phyloP scores from a whole-genome alignment of 208 protist genomes.

The Acanthamoeba culbertsoni region DNA sequence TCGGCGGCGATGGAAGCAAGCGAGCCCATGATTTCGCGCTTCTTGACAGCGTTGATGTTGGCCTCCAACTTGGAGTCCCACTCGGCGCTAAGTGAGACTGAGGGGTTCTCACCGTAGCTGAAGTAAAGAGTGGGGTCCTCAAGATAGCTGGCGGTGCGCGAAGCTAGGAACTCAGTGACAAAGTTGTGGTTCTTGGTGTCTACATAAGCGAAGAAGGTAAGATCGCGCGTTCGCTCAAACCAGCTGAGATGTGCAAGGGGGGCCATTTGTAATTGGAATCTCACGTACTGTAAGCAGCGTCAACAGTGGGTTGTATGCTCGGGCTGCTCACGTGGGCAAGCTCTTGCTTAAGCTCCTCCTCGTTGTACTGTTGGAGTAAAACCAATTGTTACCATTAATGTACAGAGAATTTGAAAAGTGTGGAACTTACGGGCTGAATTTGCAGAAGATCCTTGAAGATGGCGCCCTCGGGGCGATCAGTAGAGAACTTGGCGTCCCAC shows the following conservation, averaged over 20 bases:
- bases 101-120: conserved; percentile 36
- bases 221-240: no score
- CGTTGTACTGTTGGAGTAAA: background rate
- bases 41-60: background rate
- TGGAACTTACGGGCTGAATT: background rate
- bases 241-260: no score
- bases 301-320: background rate
- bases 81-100: background rate
- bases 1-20: background rate
- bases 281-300: background rate
- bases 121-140: conserved; percentile 39
- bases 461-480: background rate
- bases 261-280: no score
- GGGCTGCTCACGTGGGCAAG: background rate
- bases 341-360: background rate
- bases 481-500: background rate
- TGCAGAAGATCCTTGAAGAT: conserved; percentile 4
- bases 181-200: conserved; percentile 42
- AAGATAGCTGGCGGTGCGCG: conserved; percentile 27
- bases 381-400: background rate
- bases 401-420: background rate
- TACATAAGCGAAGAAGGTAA: no score
- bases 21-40: background rate
- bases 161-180: background rate
- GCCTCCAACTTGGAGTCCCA: background rate